phyloP scores from a whole-genome alignment of 2,329 filamentous ascomycete species.

The Venturia pyrina region DNA sequence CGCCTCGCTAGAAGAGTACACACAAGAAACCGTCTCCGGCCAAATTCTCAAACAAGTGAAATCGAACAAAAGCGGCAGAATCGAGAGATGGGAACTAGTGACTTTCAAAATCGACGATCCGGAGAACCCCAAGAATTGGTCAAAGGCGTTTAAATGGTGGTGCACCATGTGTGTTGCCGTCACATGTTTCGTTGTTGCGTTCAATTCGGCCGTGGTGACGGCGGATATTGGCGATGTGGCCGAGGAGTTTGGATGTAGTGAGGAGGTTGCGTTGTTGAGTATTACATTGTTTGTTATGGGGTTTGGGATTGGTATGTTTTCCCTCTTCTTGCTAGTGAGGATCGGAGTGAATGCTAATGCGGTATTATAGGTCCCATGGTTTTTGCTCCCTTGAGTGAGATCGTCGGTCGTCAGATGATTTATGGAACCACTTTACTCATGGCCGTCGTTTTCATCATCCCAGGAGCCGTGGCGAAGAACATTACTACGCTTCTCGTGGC shows the following conservation, averaged over 20 bases:
- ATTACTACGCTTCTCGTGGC: conserved; percentile 67
- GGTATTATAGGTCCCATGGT: conserved; percentile 52
- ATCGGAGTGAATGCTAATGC: no score
- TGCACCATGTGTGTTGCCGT: conserved; percentile 73
- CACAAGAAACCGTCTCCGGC: conserved; percentile 50
- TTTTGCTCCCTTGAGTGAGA: conserved; percentile 70
- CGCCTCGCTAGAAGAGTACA: conserved; percentile 52
- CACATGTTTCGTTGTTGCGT: conserved; percentile 38
- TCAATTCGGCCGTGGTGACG: conserved; percentile 63
- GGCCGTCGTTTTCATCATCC: conserved; percentile 71
- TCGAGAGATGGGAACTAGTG: conserved; percentile 50
- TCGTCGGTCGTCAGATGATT: conserved; percentile 61
- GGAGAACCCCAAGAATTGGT: conserved; percentile 81
- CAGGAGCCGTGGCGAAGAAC: conserved; percentile 66
- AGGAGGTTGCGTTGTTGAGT: conserved; percentile 61
- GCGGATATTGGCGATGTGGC: conserved; percentile 59
- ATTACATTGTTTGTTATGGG: conserved; percentile 73
- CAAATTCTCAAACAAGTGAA: conserved; percentile 46
- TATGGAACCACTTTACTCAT: conserved; percentile 59
- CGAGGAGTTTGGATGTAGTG: conserved; percentile 55
- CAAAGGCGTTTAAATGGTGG: conserved; percentile 63
- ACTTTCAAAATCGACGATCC: conserved; percentile 63
- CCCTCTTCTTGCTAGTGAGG: no score
- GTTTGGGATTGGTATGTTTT: conserved; percentile 58
- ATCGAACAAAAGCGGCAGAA: conserved; percentile 44